A percentile compares a stretch with the other conserved stretches of the same genome.
Evolutionary conservation across 495 filamentous ascomycete species (phyloP).

Genomic region (Paragyromitra xinjiangensis): DNA sequence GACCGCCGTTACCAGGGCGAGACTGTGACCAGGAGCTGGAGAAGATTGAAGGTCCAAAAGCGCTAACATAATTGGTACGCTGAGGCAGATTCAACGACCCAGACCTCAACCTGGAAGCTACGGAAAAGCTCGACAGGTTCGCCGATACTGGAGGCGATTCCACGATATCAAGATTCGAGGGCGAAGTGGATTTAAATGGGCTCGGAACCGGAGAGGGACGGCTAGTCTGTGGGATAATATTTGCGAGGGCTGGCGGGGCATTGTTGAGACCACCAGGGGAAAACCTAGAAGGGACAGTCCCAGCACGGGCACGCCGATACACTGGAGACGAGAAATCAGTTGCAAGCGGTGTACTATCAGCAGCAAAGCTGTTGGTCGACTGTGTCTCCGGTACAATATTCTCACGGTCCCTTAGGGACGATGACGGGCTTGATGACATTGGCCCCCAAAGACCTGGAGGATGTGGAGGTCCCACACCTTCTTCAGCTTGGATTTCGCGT

Average conservation of each 20-base stretch:
- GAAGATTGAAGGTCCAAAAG: slow-evolving; percentile 90
- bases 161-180: slow-evolving; percentile 71
- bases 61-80: slow-evolving; percentile 75
- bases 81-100: slow-evolving; percentile 87
- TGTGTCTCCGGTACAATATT: slow-evolving; percentile 90
- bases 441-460: slow-evolving; percentile 91
- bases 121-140: slow-evolving; percentile 66
- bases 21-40: slow-evolving; percentile 87
- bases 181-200: slow-evolving; percentile 83
- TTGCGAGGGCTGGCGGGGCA: slow-evolving; percentile 67
- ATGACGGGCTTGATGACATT: slow-evolving; percentile 93
- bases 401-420: slow-evolving; percentile 80
- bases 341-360: slow-evolving; percentile 78
- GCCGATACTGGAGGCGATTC: slow-evolving; percentile 63
- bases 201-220: slow-evolving; percentile 90
- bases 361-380: slow-evolving; percentile 94
- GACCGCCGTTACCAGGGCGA: slow-evolving; percentile 80
- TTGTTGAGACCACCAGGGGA: slow-evolving; percentile 73
- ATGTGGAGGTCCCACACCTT: slow-evolving; percentile 74
- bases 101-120: slow-evolving; percentile 87
- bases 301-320: slow-evolving; percentile 80
- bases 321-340: slow-evolving; percentile 67
- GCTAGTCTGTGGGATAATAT: slow-evolving; percentile 75
- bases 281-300: slow-evolving; percentile 96
- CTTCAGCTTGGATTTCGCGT: slow-evolving; percentile 96